Evolutionary conservation across 768 basidiomycete genomes (phyloP), one percentile per base, ranked within the genome.

Genomic region (Trametes cingulata): DNA sequence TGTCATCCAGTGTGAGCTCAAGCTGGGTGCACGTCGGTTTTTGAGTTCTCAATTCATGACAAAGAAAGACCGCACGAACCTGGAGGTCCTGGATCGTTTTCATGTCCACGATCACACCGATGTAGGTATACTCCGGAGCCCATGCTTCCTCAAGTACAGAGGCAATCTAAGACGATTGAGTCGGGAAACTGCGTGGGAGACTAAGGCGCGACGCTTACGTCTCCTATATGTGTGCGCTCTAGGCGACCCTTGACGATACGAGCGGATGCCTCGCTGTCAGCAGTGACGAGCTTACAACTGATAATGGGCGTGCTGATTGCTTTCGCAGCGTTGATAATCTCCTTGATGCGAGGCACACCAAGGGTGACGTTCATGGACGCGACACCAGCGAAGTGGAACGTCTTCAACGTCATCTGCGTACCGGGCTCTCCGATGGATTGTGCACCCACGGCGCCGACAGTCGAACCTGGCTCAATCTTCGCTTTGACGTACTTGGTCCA

Each of bases 361-460:
- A 98, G 85, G 0, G 97, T 99, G 63, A 99, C 94, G 76, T 98
- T 98, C 97, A 98, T 99, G 37, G 95, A 96, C 8, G 97, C 97
- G 63, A 99, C 96, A 77, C 97, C 97, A 68, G 97, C 97, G 75
- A 98, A 99, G 81, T 99, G 97, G 86, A 99, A 99, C 56, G 97
- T 98, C 77, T 98, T 98, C 65, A 98, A 75, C 1, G 96, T 98
- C 97, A 99, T 99, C 72, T 99, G 97, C 0, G 97, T 99, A 41
- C 96, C 97, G 1, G 97, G 97, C 75, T 99, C 97, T 69, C 97
- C 97, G 64, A 99, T 98, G 1, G 97, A 98, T 71, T 99, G 97
- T 6, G 97, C 97, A 4, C 96, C 97, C 41, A 99, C 94, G 29
- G 97, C 97, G 27, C 97, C 97, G 19, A 99, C 97, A 19, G 97